These are phyloP conservation scores for Penicillium coffeae DNA, from an alignment of 495 filamentous ascomycete genomes.

Conservation along the genomic window DNA sequence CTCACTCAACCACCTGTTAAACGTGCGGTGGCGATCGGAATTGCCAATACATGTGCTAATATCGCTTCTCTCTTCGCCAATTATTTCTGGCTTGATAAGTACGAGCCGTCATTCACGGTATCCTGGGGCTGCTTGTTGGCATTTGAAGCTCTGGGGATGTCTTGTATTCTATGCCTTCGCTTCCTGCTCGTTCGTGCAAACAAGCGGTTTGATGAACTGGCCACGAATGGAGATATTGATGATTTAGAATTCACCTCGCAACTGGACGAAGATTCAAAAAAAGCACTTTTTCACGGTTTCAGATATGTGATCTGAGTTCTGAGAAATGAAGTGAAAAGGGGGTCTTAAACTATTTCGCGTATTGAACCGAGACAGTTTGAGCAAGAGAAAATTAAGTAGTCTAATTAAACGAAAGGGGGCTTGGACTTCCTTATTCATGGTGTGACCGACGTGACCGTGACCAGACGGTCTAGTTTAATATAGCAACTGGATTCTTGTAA, in stretches of 20 bases:
- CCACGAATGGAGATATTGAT: conserved; percentile 6
- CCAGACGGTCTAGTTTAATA: too few relatives aligned
- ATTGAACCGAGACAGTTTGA: too few relatives aligned
- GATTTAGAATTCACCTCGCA: conserved; percentile 5
- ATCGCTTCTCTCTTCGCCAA: conserved; percentile 64
- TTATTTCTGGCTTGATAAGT: conserved; percentile 41
- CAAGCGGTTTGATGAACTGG: conserved; percentile 14
- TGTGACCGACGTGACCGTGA: too few relatives aligned
- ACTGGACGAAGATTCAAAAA: conserved; percentile 12
- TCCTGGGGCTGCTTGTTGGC: conserved; percentile 20
- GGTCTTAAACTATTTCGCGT: neutral
- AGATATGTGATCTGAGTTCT: conserved; percentile 21
- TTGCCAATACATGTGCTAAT: conserved; percentile 77
- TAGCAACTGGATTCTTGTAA: too few relatives aligned
- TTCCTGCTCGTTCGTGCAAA: conserved; percentile 8
- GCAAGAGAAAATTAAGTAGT: too few relatives aligned
- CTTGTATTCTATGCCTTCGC: conserved; percentile 15
- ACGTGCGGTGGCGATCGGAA: conserved; percentile 74
- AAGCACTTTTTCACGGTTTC: conserved; percentile 15
- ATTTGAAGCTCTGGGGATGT: conserved; percentile 12
- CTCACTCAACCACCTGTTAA: conserved; percentile 79
- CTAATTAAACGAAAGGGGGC: too few relatives aligned
- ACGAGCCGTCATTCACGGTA: conserved; percentile 10
- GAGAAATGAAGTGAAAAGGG: too few relatives aligned
- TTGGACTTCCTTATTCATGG: too few relatives aligned